Percentiles rank a stretch among this genome's conserved stretches.
Conservation (phyloP, 768 basidiomycete species). For the Leccinum broughii region DNA sequence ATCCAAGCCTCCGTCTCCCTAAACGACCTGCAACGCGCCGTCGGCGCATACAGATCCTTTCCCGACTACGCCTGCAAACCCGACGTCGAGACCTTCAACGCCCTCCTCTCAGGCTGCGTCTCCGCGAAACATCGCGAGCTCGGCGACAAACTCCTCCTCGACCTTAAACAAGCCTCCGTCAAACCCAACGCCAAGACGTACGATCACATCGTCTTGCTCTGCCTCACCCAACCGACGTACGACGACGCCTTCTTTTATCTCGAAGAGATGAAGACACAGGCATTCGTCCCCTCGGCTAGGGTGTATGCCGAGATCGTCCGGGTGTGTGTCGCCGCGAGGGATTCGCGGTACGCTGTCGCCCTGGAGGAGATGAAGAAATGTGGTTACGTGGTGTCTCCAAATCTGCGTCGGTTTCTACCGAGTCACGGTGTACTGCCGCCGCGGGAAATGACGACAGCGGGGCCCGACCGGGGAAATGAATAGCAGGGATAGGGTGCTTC, state of each 20-base stretch:
- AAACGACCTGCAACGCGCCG: conserved; percentile 71
- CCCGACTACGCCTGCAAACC: conserved; percentile 55
- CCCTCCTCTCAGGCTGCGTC: conserved; percentile 67
- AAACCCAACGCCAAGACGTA: conserved; percentile 62
- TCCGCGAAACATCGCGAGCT: conserved; percentile 58
- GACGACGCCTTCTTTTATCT: conserved; percentile 89
- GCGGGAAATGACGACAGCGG: not conserved
- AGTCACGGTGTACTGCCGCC: conserved; percentile 7
- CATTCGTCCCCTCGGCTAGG: conserved; percentile 49
- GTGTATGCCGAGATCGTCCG: conserved; percentile 63
- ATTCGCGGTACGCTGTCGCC: conserved; percentile 63
- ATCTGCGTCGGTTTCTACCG: conserved; percentile 36
- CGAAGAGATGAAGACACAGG: conserved; percentile 77
- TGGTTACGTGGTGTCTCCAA: conserved; percentile 45
- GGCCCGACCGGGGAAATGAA: not conserved
- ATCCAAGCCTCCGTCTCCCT: conserved; percentile 60
- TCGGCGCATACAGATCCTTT: conserved; percentile 73
- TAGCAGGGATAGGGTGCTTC: not conserved
- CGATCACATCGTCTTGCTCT: conserved; percentile 65
- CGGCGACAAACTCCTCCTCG: conserved; percentile 64
- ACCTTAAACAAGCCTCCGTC: conserved; percentile 61
- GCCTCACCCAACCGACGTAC: conserved; percentile 69
- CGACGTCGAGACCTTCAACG: conserved; percentile 65
- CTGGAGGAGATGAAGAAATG: conserved; percentile 69
- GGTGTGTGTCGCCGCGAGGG: conserved; percentile 55